These are phyloP conservation scores for Erucastrum elatum DNA, from an alignment of 345 rosid genomes.

Conservation along the genomic window DNA sequence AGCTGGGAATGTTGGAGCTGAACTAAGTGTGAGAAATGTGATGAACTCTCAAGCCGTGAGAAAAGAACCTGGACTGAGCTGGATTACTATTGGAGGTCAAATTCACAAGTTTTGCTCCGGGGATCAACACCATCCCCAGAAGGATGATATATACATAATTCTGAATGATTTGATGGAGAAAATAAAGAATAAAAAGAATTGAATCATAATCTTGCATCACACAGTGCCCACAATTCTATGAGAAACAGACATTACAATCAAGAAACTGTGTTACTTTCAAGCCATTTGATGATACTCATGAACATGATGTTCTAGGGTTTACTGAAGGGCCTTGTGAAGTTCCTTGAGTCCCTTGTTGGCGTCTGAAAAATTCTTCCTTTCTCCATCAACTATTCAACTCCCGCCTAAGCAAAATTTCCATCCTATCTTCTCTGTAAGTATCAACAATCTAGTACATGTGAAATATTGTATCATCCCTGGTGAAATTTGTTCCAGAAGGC, in stretches of 20 bases:
- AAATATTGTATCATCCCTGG: background rate
- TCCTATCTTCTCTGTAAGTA: slow-evolving; percentile 11
- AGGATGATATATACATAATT: slow-evolving; percentile 38
- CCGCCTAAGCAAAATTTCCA: background rate
- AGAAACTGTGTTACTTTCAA: slow-evolving; percentile 16
- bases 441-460: slow-evolving; percentile 12
- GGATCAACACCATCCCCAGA: slow-evolving; percentile 45
- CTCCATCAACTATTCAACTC: slow-evolving; percentile 6
- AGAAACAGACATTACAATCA: slow-evolving; percentile 32
- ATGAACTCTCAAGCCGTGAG: slow-evolving; percentile 47
- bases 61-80: slow-evolving; percentile 66
- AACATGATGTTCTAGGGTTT: background rate
- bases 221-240: slow-evolving; percentile 4
- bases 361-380: background rate
- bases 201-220: slow-evolving; percentile 31
- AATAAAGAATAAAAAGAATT: slow-evolving; percentile 5
- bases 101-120: slow-evolving; percentile 44
- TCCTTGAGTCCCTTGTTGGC: background rate
- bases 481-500: background rate
- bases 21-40: slow-evolving; percentile 39
- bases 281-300: background rate
- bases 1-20: slow-evolving; percentile 46
- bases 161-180: slow-evolving; percentile 39
- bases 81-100: slow-evolving; percentile 45
- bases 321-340: background rate